phyloP scores from a whole-genome alignment of 2,329 filamentous ascomycete genomes.

The Xylariaceae sp. region DNA sequence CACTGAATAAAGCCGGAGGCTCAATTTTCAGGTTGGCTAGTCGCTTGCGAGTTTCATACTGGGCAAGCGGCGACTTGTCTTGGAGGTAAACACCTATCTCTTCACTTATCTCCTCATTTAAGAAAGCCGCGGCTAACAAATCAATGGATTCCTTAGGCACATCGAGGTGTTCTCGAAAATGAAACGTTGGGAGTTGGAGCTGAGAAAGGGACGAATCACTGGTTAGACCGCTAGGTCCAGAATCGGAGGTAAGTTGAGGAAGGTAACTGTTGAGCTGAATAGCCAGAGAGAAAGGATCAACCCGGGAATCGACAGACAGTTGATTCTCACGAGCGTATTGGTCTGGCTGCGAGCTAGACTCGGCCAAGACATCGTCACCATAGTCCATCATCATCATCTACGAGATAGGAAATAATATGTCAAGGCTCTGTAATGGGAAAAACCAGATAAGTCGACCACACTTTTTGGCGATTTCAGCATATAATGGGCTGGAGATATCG shows the following conservation, averaged over 20 bases:
- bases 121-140: constrained; percentile 23
- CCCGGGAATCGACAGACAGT: constrained; percentile 35
- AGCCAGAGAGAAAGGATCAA: constrained; percentile 27
- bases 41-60: constrained; percentile 10
- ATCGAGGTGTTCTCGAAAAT: constrained; percentile 29
- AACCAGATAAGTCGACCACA: not conserved
- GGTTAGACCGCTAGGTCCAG: constrained; percentile 10
- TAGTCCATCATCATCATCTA: constrained; percentile 13
- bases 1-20: constrained; percentile 32
- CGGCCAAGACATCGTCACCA: constrained; percentile 2
- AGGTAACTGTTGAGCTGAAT: constrained; percentile 13
- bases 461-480: no score
- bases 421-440: not conserved
- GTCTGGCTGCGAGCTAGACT: constrained; percentile 21
- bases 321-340: constrained; percentile 37
- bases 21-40: constrained; percentile 35
- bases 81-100: not conserved
- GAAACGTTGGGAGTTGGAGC: constrained; percentile 26
- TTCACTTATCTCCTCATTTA: constrained; percentile 6
- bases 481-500: no score
- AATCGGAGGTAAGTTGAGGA: constrained; percentile 9
- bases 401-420: not conserved
- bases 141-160: constrained; percentile 26
- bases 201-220: constrained; percentile 28
- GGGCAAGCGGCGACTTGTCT: constrained; percentile 1